These are phyloP conservation scores for Aureobasidium musti DNA, from an alignment of 2,329 filamentous ascomycete species.

Conservation along the genomic window DNA sequence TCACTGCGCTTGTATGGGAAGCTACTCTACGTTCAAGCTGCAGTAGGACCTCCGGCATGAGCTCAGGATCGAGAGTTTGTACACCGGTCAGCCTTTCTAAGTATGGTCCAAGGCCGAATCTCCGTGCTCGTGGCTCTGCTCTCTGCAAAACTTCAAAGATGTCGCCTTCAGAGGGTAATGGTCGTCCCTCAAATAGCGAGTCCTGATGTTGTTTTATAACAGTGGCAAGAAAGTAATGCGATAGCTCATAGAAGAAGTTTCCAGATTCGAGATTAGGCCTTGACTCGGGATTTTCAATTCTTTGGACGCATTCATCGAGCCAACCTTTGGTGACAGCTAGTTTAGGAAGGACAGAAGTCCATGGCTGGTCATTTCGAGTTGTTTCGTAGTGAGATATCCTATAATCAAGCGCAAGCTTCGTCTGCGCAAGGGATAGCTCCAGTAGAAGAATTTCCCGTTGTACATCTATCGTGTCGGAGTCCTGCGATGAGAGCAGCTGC, in stretches of 20 bases:
- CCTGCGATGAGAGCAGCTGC: neutral
- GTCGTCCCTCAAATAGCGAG: neutral
- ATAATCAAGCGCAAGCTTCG: neutral
- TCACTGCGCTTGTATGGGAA: neutral
- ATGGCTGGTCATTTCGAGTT: neutral
- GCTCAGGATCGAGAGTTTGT: neutral
- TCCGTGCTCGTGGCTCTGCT: neutral
- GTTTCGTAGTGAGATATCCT: neutral
- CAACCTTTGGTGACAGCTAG: constrained; percentile 1
- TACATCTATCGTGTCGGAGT: neutral
- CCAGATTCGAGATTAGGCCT: neutral
- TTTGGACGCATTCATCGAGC: neutral
- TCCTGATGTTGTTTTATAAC: neutral
- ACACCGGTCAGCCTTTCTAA: neutral
- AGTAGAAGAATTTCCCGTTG: neutral
- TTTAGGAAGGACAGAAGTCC: neutral
- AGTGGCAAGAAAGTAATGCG: neutral
- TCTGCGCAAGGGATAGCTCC: neutral
- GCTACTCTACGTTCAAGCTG: neutral
- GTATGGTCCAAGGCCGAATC: neutral
- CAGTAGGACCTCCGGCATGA: neutral
- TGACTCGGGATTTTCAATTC: neutral
- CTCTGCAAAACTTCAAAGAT: neutral
- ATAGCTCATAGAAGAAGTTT: neutral
- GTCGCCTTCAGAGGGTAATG: neutral